Conservation (phyloP, 106 monocot species). For the Apostasia shenzhenica region DNA sequence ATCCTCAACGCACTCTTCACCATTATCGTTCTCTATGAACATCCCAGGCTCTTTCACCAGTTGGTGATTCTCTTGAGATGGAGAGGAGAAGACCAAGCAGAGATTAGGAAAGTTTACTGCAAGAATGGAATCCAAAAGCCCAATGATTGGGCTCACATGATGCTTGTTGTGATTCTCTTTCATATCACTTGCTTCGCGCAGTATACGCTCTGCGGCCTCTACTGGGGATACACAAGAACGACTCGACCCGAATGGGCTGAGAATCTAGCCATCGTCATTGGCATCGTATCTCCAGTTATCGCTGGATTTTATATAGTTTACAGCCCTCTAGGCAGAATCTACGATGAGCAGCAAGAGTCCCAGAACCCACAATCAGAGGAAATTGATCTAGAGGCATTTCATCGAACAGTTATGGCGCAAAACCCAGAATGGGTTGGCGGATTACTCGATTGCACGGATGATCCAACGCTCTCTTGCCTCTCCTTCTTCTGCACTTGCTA, state of each 20-base stretch:
- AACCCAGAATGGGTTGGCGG: conserved; percentile 21
- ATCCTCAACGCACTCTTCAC: conserved; percentile 65
- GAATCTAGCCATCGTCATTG: conserved; percentile 26
- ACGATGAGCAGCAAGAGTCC: background rate
- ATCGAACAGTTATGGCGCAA: conserved; percentile 2
- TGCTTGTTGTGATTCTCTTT: conserved; percentile 34
- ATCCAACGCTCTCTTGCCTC: background rate
- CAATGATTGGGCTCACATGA: conserved; percentile 30
- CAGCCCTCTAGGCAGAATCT: conserved; percentile 32
- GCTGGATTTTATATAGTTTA: conserved; percentile 24
- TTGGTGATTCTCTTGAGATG: conserved; percentile 30
- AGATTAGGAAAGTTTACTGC: conserved; percentile 34
- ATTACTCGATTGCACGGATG: conserved; percentile 16
- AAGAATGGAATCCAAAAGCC: conserved; percentile 15
- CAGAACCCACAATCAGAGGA: background rate
- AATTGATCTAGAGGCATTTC: background rate
- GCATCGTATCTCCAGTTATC: conserved; percentile 21
- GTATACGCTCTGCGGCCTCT: conserved; percentile 46
- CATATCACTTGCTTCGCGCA: conserved; percentile 40
- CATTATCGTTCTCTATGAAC: conserved; percentile 46
- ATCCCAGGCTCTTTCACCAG: conserved; percentile 46
- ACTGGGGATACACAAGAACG: conserved; percentile 33
- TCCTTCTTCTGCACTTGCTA: conserved; percentile 26
- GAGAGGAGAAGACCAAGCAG: conserved; percentile 19
- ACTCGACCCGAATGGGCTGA: conserved; percentile 28